Evolutionary conservation across 1,139 yeast genomes (phyloP).

Genomic region (Casaregolazyma lundiana): DNA sequence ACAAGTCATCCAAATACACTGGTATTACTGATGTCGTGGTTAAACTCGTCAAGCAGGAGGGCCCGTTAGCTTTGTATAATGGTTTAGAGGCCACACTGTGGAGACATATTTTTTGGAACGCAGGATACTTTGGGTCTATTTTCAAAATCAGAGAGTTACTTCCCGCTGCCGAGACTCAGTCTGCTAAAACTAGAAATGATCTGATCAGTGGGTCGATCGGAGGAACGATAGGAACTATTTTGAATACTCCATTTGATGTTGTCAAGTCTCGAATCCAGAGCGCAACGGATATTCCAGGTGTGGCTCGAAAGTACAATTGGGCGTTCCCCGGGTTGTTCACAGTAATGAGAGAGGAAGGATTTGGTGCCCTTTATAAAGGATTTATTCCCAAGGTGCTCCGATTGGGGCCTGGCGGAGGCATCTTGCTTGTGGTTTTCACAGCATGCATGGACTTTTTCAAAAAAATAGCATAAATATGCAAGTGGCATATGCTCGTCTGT

Average conservation of each 20-base stretch:
- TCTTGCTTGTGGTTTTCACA: constrained; percentile 89
- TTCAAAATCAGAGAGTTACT: constrained; percentile 75
- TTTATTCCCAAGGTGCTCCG: constrained; percentile 95
- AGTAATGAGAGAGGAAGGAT: constrained; percentile 84
- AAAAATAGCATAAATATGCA: constrained; percentile 43
- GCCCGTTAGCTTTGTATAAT: constrained; percentile 79
- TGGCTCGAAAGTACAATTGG: constrained; percentile 80
- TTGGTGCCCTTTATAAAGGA: constrained; percentile 74
- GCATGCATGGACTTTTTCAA: constrained; percentile 93
- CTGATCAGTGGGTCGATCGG: constrained; percentile 91
- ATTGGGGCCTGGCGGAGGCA: constrained; percentile 99
- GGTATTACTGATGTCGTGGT: constrained; percentile 83
- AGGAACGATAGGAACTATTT: constrained; percentile 90
- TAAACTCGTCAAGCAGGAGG: constrained; percentile 68
- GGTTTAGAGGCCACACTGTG: constrained; percentile 96
- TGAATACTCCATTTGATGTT: constrained; percentile 97
- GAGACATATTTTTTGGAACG: constrained; percentile 97
- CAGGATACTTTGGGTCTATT: constrained; percentile 95
- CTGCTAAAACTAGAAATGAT: constrained; percentile 79
- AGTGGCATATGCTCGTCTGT: neutral
- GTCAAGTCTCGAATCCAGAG: constrained; percentile 97
- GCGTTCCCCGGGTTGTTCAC: constrained; percentile 72
- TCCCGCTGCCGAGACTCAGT: constrained; percentile 67
- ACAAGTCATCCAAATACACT: constrained; percentile 71
- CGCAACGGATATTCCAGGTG: constrained; percentile 62